These are phyloP conservation scores for Centaurea solstitialis DNA, from an alignment of 129 eudicot species.

Conservation along the genomic window DNA sequence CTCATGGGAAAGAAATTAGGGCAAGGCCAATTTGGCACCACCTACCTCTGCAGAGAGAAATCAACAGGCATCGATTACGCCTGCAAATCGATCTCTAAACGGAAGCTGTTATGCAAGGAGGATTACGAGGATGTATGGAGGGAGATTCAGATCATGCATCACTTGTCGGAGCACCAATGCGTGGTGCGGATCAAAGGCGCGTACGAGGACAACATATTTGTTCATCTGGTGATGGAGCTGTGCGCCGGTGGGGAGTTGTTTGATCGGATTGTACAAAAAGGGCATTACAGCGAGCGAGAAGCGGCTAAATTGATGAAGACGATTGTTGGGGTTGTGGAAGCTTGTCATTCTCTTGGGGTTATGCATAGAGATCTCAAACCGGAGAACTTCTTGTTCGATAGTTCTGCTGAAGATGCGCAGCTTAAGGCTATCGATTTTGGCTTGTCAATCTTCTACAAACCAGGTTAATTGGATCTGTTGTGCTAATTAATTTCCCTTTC, in stretches of 20 bases:
- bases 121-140: conserved; percentile 76
- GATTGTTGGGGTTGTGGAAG: conserved; percentile 59
- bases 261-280: conserved; percentile 63
- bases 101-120: conserved; percentile 51
- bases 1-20: conserved; percentile 62
- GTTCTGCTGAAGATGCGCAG: conserved; percentile 48
- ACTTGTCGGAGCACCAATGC: conserved; percentile 57
- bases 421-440: conserved; percentile 75
- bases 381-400: conserved; percentile 57
- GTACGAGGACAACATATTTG: conserved; percentile 59
- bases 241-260: conserved; percentile 70
- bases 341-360: conserved; percentile 71
- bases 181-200: conserved; percentile 63
- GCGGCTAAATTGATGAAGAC: conserved; percentile 56
- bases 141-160: conserved; percentile 77
- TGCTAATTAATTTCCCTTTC: neutral
- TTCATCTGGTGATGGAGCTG: conserved; percentile 65
- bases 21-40: conserved; percentile 72
- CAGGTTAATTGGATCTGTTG: conserved; percentile 35
- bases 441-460: conserved; percentile 61
- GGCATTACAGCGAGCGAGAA: conserved; percentile 61
- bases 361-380: conserved; percentile 78
- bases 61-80: conserved; percentile 45
- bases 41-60: conserved; percentile 58
- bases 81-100: conserved; percentile 62